A percentile compares a stretch with the other conserved stretches of the same genome.
Conservation (phyloP, 371 early-diverging fungal genomes). For the Mucor irregularis region DNA sequence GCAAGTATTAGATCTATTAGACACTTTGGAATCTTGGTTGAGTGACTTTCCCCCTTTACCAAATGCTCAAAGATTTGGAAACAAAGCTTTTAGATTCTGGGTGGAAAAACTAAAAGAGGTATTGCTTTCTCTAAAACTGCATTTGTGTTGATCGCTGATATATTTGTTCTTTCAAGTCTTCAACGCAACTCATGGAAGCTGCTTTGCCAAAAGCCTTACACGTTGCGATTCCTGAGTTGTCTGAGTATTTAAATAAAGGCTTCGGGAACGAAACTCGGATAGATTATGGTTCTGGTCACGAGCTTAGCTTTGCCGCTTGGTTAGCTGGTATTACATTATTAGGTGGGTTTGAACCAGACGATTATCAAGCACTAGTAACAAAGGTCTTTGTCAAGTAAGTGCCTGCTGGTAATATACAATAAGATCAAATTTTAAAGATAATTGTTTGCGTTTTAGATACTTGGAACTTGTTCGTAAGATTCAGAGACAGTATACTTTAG, state of each 20-base stretch:
- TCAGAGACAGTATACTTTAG: conserved; percentile 90
- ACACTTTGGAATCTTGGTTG: conserved; percentile 72
- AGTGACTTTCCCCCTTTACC: conserved; percentile 73
- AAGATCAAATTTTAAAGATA: background rate
- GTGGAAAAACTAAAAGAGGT: conserved; percentile 56
- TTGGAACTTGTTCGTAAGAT: conserved; percentile 80
- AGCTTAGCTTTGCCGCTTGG: conserved; percentile 94
- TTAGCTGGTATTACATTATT: conserved; percentile 76
- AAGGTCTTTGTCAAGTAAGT: conserved; percentile 66
- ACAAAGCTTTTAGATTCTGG: conserved; percentile 77
- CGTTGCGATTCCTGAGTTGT: conserved; percentile 67
- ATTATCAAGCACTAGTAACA: conserved; percentile 73
- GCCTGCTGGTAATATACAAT: background rate
- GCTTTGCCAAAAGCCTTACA: conserved; percentile 44
- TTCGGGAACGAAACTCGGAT: conserved; percentile 96
- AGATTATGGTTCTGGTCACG: conserved; percentile 99
- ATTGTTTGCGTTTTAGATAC: no score
- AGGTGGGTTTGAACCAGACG: conserved; percentile 56
- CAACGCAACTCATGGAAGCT: conserved; percentile 27
- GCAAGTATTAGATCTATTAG: conserved; percentile 61
- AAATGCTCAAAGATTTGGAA: conserved; percentile 78
- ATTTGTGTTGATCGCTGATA: no score
- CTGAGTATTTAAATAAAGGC: conserved; percentile 74
- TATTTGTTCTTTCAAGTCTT: conserved; percentile 14
- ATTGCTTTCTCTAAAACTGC: background rate